Conservation (phyloP, 1,284 basidiomycete genomes). For the Puccinia sorghi region DNA sequence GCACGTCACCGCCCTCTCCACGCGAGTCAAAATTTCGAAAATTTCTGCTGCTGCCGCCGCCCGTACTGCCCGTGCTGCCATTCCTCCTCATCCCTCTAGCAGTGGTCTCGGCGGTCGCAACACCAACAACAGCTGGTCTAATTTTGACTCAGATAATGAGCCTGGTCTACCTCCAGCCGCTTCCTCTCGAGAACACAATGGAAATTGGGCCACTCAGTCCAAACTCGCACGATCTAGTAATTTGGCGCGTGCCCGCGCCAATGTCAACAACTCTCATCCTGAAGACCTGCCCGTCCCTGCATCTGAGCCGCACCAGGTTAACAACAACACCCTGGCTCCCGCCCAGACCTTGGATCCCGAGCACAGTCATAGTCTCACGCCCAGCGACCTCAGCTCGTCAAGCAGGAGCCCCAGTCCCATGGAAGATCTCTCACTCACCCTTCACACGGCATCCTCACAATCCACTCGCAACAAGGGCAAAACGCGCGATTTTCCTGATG, state of each 20-base stretch:
- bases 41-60: conserved; percentile 56
- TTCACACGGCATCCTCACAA: conserved; percentile 54
- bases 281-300: conserved; percentile 40
- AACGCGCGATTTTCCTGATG: conserved; percentile 45
- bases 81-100: conserved; percentile 33
- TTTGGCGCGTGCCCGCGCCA: conserved; percentile 22
- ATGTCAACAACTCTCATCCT: conserved; percentile 21
- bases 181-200: conserved; percentile 12
- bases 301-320: neutral
- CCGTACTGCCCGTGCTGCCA: conserved; percentile 24
- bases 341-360: neutral
- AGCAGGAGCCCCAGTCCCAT: conserved; percentile 56
- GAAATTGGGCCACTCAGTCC: conserved; percentile 29
- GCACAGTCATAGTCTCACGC: conserved; percentile 50
- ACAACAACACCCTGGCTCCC: neutral
- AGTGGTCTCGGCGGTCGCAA: conserved; percentile 26
- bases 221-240: conserved; percentile 39
- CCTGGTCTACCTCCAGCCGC: conserved; percentile 2
- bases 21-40: conserved; percentile 61
- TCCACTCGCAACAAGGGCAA: conserved; percentile 51
- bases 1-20: conserved; percentile 75
- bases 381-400: conserved; percentile 54
- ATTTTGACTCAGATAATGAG: conserved; percentile 44
- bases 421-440: conserved; percentile 57
- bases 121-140: conserved; percentile 48